A percentile compares a stretch with the other conserved stretches of the same genome.
These are phyloP conservation scores for Nicotiana tomentosiformis DNA, from an alignment of 257 asterid species.

Conservation along the genomic window DNA sequence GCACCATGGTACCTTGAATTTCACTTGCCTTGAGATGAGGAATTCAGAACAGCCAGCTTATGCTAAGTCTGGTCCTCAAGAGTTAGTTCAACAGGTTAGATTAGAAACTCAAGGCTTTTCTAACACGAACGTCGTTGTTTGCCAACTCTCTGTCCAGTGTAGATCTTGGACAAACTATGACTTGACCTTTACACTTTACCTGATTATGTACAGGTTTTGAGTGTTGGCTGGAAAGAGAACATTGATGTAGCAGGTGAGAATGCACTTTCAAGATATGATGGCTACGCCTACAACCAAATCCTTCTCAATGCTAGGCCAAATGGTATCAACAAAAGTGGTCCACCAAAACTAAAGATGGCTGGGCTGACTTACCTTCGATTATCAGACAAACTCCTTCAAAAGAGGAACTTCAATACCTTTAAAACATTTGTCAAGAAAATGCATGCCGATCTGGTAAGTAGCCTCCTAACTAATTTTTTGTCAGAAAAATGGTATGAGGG, in stretches of 20 bases:
- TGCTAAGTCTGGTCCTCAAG: conserved; percentile 30
- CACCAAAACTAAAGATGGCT: conserved; percentile 41
- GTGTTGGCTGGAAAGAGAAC: conserved; percentile 62
- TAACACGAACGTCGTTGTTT: background rate
- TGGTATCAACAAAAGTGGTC: conserved; percentile 44
- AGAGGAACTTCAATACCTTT: conserved; percentile 41
- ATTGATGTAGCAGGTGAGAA: conserved; percentile 76
- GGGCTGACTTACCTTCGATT: conserved; percentile 66
- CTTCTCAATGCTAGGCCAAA: conserved; percentile 67
- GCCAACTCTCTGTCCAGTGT: background rate
- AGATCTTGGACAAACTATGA: background rate
- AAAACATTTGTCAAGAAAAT: conserved; percentile 56
- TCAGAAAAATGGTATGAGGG: background rate
- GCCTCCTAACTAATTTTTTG: background rate
- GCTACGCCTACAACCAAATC: conserved; percentile 56
- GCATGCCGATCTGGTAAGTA: conserved; percentile 63
- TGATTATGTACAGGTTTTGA: conserved; percentile 43
- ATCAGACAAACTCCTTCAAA: conserved; percentile 34
- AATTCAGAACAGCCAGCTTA: conserved; percentile 25
- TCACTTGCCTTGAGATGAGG: conserved; percentile 42
- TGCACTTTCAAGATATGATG: conserved; percentile 66
- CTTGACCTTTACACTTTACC: background rate
- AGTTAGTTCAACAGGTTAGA: conserved; percentile 33
- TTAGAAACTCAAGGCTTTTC: too few relatives aligned
- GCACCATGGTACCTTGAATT: conserved; percentile 27